Conservation (phyloP, 1,139 yeast genomes). For the Yamadazyma membranifaciens region DNA sequence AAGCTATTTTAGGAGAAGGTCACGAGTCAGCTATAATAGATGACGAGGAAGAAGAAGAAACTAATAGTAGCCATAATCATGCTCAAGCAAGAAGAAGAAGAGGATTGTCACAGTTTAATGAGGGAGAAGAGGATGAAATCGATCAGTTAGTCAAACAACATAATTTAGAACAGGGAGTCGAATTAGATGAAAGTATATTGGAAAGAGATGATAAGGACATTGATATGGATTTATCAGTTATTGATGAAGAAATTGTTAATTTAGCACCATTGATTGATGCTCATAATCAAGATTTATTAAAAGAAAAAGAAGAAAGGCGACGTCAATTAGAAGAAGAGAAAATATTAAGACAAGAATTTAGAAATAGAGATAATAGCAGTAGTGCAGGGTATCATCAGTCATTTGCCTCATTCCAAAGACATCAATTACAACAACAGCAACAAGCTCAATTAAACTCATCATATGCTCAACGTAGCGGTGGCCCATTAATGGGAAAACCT, state of each 20-base stretch:
- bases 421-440: slow-evolving; percentile 4
- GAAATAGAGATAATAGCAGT: neutral
- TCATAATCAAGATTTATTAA: slow-evolving; percentile 29
- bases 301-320: slow-evolving; percentile 23
- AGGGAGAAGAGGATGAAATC: slow-evolving; percentile 41
- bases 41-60: slow-evolving; percentile 19
- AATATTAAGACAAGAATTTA: slow-evolving; percentile 17
- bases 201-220: slow-evolving; percentile 19
- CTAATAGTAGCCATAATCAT: slow-evolving; percentile 15
- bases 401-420: neutral
- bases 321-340: slow-evolving; percentile 24
- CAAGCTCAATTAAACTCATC: neutral
- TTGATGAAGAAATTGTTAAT: slow-evolving; percentile 43
- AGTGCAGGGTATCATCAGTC: neutral
- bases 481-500: slow-evolving; percentile 43
- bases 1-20: slow-evolving; percentile 31
- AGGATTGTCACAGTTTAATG: slow-evolving; percentile 23
- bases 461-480: slow-evolving; percentile 11
- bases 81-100: slow-evolving; percentile 9
- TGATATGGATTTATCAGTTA: slow-evolving; percentile 28
- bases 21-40: slow-evolving; percentile 20
- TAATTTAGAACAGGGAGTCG: slow-evolving; percentile 33
- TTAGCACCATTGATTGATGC: slow-evolving; percentile 40
- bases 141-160: slow-evolving; percentile 37
- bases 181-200: slow-evolving; percentile 23